Conservation (phyloP, 371 early-diverging fungal genomes). For the Globomyces sp. region DNA sequence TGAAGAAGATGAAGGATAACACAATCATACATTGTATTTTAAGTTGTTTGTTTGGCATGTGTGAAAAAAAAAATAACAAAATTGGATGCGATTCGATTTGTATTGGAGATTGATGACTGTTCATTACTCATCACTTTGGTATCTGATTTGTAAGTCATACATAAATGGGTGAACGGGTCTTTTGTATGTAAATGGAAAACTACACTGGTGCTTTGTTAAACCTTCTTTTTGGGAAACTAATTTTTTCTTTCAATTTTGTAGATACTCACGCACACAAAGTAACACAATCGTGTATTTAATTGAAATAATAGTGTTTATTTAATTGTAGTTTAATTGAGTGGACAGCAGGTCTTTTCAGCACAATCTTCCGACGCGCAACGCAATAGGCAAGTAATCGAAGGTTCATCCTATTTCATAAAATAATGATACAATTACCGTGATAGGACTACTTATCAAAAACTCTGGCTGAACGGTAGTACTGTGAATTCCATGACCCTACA, state of each 20-base stretch:
- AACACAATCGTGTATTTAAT: too few relatives aligned
- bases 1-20: constrained; percentile 55
- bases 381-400: constrained; percentile 5
- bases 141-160: too few relatives aligned
- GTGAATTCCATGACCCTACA: constrained; percentile 67
- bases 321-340: not conserved
- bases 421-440: not conserved
- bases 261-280: too few relatives aligned
- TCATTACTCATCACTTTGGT: too few relatives aligned
- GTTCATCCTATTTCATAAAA: not conserved
- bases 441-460: constrained; percentile 44
- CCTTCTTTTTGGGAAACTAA: too few relatives aligned
- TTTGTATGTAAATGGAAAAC: too few relatives aligned
- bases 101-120: too few relatives aligned
- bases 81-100: not conserved
- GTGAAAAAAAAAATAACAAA: not conserved
- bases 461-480: constrained; percentile 90
- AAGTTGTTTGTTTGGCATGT: not conserved
- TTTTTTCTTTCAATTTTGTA: too few relatives aligned
- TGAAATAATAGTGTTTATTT: not conserved
- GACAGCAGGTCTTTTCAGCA: constrained; percentile 5
- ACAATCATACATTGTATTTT: not conserved
- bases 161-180: too few relatives aligned
- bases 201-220: too few relatives aligned
- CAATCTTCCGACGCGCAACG: constrained; percentile 9